phyloP scores from a whole-genome alignment of 106 monocot genomes.

The Dactylorhiza incarnata region DNA sequence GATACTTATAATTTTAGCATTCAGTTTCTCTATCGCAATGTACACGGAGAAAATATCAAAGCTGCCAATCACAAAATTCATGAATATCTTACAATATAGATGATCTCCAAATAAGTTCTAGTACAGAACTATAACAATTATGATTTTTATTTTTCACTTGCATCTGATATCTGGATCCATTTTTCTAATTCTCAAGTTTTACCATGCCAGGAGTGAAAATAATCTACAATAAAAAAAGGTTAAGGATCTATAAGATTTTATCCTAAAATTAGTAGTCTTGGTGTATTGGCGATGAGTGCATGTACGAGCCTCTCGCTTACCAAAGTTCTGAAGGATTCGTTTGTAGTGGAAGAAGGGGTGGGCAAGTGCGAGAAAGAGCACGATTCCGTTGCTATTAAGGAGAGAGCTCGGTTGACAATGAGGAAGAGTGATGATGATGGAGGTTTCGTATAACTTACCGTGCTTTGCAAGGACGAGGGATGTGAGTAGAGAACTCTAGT shows the following conservation, averaged over 20 bases:
- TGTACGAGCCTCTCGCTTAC: conserved; percentile 16
- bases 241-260: too few species aligned
- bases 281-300: not conserved
- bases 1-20: not conserved
- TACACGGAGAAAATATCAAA: not conserved
- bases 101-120: too few species aligned
- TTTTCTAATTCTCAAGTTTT: too few species aligned
- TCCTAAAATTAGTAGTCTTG: not conserved
- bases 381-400: conserved; percentile 13
- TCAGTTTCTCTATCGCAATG: not conserved
- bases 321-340: conserved; percentile 66
- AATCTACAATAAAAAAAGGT: too few species aligned
- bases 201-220: too few species aligned
- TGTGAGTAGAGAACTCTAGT: too few species aligned
- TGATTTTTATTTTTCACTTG: too few species aligned
- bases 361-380: conserved; percentile 59
- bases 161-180: too few species aligned
- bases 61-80: not conserved
- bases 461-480: too few species aligned
- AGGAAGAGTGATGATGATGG: too few species aligned
- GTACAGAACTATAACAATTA: too few species aligned
- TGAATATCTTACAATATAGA: not conserved
- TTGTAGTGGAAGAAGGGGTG: conserved; percentile 84
- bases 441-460: too few species aligned
- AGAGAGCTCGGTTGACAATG: conserved; percentile 46